These are phyloP conservation scores for Sequoiadendron giganteum DNA, from an alignment of 75 land plant genomes.

Conservation along the genomic window DNA sequence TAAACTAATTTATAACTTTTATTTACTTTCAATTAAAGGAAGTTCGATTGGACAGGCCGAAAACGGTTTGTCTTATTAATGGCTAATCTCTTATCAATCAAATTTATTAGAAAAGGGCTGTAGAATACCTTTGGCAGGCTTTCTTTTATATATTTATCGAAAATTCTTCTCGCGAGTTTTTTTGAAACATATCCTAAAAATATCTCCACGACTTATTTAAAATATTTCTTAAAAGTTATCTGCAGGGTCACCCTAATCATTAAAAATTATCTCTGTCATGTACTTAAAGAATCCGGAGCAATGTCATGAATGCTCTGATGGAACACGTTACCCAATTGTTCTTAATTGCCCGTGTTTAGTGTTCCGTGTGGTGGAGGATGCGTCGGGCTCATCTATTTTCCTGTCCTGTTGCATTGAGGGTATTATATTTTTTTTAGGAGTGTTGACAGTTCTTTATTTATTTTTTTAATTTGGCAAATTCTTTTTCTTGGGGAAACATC, in stretches of 20 bases:
- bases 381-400: background rate
- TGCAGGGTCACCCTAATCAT: background rate
- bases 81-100: too few species aligned
- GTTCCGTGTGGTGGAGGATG: background rate
- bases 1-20: too few species aligned
- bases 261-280: too few species aligned
- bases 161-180: background rate
- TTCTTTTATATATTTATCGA: background rate
- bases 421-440: too few species aligned
- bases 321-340: background rate
- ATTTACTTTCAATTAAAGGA: background rate
- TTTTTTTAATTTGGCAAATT: too few species aligned
- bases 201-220: too few species aligned
- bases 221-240: background rate
- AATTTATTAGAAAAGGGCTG: background rate
- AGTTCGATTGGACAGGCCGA: background rate
- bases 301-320: too few species aligned
- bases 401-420: background rate
- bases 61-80: background rate
- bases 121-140: background rate
- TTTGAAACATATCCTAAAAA: background rate
- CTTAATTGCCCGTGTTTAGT: background rate
- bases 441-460: too few species aligned
- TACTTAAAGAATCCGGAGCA: too few species aligned
- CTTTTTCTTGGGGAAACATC: too few species aligned